These are phyloP conservation scores for Talaromyces sp. DNA, from an alignment of 2,329 filamentous ascomycete genomes.

Conservation along the genomic window DNA sequence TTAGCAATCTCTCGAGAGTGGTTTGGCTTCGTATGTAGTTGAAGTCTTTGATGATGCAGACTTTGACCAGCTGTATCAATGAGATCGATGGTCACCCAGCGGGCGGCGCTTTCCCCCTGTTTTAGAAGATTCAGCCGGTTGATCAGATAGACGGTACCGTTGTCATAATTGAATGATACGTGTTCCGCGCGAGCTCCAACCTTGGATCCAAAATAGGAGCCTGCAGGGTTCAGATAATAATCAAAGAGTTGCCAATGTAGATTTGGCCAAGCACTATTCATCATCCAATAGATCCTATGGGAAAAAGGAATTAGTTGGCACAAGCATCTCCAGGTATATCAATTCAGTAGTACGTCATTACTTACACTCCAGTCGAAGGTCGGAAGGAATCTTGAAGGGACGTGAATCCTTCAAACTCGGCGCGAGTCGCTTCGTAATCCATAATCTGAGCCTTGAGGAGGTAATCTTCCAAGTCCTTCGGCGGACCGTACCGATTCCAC, in stretches of 20 bases:
- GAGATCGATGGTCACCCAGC: constrained; percentile 50
- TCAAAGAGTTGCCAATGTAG: constrained; percentile 65
- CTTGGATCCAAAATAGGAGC: constrained; percentile 59
- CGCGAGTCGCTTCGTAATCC: constrained; percentile 61
- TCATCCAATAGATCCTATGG: constrained; percentile 61
- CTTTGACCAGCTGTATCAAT: constrained; percentile 48
- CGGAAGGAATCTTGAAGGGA: constrained; percentile 49
- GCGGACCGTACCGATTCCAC: constrained; percentile 50
- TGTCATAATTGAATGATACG: constrained; percentile 53
- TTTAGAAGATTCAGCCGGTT: constrained; percentile 47
- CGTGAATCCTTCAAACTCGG: constrained; percentile 57
- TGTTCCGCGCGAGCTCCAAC: constrained; percentile 50
- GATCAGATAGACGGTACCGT: constrained; percentile 48
- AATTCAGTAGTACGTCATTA: background rate
- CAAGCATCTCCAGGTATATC: background rate
- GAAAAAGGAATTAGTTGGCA: constrained; percentile 1
- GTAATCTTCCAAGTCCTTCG: constrained; percentile 55
- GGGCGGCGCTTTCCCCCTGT: constrained; percentile 31
- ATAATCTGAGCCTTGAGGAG: constrained; percentile 58
- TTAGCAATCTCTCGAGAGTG: constrained; percentile 38
- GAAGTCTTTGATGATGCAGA: constrained; percentile 36
- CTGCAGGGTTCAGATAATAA: constrained; percentile 57
- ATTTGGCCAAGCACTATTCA: constrained; percentile 62
- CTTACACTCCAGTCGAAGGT: constrained; percentile 53
- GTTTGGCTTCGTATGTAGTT: constrained; percentile 44